Base-by-base conservation (phyloP, 2,329 filamentous ascomycete species). In the Fusarium newnesense region DNA sequence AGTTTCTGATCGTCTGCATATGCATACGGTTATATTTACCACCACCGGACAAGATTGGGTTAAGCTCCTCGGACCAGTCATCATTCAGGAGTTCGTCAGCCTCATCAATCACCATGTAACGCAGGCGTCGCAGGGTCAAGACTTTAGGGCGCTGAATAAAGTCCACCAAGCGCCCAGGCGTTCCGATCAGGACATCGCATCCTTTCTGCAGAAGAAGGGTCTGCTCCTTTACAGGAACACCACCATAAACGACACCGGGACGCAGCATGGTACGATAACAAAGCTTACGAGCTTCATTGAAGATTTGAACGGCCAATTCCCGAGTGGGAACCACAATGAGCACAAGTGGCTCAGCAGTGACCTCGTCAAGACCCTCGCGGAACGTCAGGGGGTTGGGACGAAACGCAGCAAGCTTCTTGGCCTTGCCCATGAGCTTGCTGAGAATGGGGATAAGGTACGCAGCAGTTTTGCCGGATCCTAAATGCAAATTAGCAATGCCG, bases 241-340 rank as follows among this genome's bases (percentile, higher is more conserved):
- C 96, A 56, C 96, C 96, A 75, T 98, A 99, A 36, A 93, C 87
- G 47, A 97, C 94, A 75, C 93, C 95, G 30, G 96, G 96, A 44
- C 96, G 94, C 65, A 99, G 87, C 94, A 97, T 97, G 7, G 94
- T 95, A 3, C 96, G 92, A 78, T 99, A 99, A 80, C 95, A 98
- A 54, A 98, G 90, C 76, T 96, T 94, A 70, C 96, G 93, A 32
- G 94, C 92, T 80, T 98, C 96, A 72, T 97, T 94, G 83, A 97
- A 98, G 75, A 98, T 97, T 80, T 99, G 96, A 5, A 95, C 93
- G 0, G 95, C 94, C 9, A 99, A 84, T 85, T 99, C 96, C 40
- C 96, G 93, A 60, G 93, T 96, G 2, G 96, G 96, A 16, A 90
- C 92, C 28, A 99, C 88, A 60, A 99, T 87, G 34, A 98, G 85